Conservation (phyloP, 306 rosid genomes). For the Medicago ruthenica region DNA sequence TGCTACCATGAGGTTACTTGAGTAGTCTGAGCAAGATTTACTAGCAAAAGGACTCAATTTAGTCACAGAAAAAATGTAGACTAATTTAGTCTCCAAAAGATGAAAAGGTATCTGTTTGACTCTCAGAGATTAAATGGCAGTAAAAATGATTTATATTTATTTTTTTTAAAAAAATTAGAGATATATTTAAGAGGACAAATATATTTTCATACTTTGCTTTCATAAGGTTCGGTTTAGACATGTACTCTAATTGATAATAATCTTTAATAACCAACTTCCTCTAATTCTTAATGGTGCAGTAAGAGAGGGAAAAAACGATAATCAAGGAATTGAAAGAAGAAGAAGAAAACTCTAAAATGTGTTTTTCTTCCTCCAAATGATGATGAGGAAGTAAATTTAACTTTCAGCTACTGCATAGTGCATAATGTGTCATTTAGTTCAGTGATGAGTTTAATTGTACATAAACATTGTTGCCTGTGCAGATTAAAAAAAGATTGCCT, state of each 20-base stretch:
- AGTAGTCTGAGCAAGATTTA: background rate
- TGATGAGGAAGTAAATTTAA: background rate
- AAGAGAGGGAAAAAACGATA: background rate
- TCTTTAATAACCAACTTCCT: background rate
- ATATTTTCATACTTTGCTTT: background rate
- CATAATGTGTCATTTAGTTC: background rate
- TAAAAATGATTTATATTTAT: no score
- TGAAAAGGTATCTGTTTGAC: background rate
- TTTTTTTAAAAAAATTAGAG: no score
- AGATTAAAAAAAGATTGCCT: background rate
- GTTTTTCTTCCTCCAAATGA: background rate
- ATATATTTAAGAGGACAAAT: no score
- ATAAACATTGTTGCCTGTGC: background rate
- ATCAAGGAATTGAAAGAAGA: background rate
- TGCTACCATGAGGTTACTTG: background rate
- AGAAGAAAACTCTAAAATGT: background rate
- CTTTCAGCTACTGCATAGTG: no score
- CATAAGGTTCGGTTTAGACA: background rate
- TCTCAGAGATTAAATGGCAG: background rate
- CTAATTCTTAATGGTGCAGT: background rate
- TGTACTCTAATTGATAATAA: background rate
- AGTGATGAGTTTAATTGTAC: conserved; percentile 18
- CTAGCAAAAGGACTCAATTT: background rate
- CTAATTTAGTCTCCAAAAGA: background rate
- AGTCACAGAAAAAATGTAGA: background rate